phyloP scores from a whole-genome alignment of 768 basidiomycete species.

The Kwoniella europaea region DNA sequence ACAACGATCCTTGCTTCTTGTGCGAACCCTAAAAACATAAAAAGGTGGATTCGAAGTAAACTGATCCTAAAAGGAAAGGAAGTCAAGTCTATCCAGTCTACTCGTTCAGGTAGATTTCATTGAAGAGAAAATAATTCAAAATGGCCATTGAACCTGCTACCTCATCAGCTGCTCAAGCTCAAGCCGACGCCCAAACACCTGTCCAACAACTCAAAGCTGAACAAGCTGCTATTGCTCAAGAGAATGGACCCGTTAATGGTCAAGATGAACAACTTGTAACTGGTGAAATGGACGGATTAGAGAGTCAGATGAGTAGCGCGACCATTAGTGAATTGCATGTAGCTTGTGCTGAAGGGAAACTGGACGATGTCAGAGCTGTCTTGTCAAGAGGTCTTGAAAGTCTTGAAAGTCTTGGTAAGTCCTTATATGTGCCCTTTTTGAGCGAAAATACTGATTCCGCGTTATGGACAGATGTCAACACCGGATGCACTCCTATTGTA shows the following conservation, averaged over 20 bases:
- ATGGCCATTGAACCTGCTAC: conserved; percentile 24
- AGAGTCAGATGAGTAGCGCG: conserved; percentile 25
- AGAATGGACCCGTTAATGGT: not conserved
- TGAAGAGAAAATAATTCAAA: not conserved
- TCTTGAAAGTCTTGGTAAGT: conserved; percentile 55
- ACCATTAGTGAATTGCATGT: conserved; percentile 43
- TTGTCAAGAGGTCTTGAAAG: conserved; percentile 46
- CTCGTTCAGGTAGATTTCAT: not conserved
- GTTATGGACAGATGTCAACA: conserved; percentile 37
- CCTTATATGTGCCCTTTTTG: not conserved
- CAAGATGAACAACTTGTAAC: conserved; percentile 2
- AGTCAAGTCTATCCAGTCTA: not conserved
- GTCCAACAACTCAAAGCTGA: conserved; percentile 21
- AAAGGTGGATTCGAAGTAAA: not conserved
- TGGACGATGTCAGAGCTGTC: conserved; percentile 51
- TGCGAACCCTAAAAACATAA: not conserved
- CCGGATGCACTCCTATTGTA: conserved; percentile 56
- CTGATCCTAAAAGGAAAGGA: not conserved
- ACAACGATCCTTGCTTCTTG: not conserved
- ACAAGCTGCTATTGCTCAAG: conserved; percentile 9
- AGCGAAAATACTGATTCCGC: not conserved
- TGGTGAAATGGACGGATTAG: conserved; percentile 16
- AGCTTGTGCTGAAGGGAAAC: conserved; percentile 51
- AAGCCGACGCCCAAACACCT: not conserved
- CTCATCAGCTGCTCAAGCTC: conserved; percentile 17